Conservation (phyloP, 2,329 filamentous ascomycete species). For the Lecanosticta acicola region DNA sequence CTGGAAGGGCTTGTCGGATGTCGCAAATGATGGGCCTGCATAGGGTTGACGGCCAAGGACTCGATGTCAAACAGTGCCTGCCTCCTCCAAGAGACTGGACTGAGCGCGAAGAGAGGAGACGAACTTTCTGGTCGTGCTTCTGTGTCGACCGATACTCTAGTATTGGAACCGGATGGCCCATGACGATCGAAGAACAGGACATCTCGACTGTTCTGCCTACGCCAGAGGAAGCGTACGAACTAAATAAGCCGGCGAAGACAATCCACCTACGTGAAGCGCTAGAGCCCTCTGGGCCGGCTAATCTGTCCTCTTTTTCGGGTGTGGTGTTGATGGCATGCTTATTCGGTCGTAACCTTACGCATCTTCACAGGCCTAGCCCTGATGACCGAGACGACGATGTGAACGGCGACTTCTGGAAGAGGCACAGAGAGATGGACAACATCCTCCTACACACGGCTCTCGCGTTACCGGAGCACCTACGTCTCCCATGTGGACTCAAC, state of each 20-base stretch:
- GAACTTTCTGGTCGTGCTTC: conserved; percentile 94
- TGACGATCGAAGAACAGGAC: conserved; percentile 87
- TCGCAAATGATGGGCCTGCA: conserved; percentile 91
- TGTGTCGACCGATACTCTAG: conserved; percentile 87
- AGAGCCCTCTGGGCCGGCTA: conserved; percentile 63
- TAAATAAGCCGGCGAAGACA: conserved; percentile 63
- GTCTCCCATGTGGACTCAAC: conserved; percentile 67
- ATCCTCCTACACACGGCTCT: conserved; percentile 83
- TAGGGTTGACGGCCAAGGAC: conserved; percentile 70
- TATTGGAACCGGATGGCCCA: conserved; percentile 95
- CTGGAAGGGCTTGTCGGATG: conserved; percentile 72
- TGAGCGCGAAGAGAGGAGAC: conserved; percentile 80
- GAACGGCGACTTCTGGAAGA: conserved; percentile 92
- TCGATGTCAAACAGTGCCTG: conserved; percentile 91
- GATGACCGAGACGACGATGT: conserved; percentile 81
- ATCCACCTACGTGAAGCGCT: conserved; percentile 65
- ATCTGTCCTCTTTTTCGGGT: conserved; percentile 71
- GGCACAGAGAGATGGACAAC: conserved; percentile 83
- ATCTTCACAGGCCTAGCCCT: conserved; percentile 78
- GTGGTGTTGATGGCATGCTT: conserved; percentile 81
- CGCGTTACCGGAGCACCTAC: conserved; percentile 71
- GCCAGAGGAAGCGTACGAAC: conserved; percentile 77
- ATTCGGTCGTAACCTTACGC: conserved; percentile 84
- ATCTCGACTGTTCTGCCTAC: conserved; percentile 80
- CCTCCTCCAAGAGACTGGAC: conserved; percentile 87